A percentile compares a stretch with the other conserved stretches of the same genome.
Conservation (phyloP, 1,284 basidiomycete genomes). For the Puccinia horiana region DNA sequence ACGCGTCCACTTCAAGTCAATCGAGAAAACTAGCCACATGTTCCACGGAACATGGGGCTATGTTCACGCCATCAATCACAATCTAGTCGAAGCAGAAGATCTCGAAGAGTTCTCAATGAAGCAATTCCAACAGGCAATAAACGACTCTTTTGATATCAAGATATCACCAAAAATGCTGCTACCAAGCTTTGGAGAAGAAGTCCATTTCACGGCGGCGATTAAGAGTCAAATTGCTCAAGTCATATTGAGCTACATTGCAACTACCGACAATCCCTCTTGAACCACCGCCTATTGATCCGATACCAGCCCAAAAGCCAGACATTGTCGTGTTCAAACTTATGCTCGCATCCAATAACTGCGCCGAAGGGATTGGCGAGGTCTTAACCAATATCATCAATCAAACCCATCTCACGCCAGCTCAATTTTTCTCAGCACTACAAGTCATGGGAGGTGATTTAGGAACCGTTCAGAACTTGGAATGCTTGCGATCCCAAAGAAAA, state of each 20-base stretch:
- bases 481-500: neutral
- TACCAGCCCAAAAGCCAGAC: neutral
- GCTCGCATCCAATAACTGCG: neutral
- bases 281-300: neutral
- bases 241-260: neutral
- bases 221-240: neutral
- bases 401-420: neutral
- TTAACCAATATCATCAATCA: neutral
- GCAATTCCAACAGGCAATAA: neutral
- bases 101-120: neutral
- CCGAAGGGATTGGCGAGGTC: neutral
- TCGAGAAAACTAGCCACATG: neutral
- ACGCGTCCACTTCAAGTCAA: neutral
- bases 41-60: neutral
- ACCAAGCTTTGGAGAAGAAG: neutral
- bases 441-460: neutral
- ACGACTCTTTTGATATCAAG: neutral
- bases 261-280: neutral
- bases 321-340: neutral
- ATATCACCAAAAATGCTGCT: neutral
- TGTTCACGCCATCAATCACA: neutral
- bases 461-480: neutral
- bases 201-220: neutral
- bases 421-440: neutral
- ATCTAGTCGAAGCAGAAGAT: neutral